Base-by-base conservation (phyloP, 129 eudicot species). In the Erigeron canadensis region DNA sequence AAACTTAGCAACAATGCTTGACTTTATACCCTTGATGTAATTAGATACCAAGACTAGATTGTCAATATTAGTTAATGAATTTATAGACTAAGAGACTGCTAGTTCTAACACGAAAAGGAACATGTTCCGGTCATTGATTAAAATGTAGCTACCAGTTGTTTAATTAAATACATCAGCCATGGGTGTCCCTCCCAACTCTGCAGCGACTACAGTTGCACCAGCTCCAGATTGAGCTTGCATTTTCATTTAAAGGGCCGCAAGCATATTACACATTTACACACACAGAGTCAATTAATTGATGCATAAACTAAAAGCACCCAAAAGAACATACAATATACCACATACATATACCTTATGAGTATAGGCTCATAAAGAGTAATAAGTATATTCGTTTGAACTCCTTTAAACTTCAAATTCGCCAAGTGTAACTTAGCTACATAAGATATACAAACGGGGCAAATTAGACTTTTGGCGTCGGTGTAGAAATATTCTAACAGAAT, bases 321-420 rank as follows among this genome's bases (percentile, higher is more conserved):
- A 15, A 7, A 71, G 6, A 44, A 22, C n/a, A 28, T 57, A n/a
- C n/a, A n/a, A n/a, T n/a, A n/a, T 28, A 28, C 34, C 34, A 28
- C 62, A 21, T 68, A 65, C 88, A 77, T 80, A 90, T 80, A 90
- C 99, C 81, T 95, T 73, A 90, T 86, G 50, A 84, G 57, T 23
- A 95, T 38, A 28, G 97, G 99, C 85, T 90, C 97, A 37, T 90
- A 86, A n/a, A 96, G 94, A 65, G 84, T 86, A 70, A 95, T 83
- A 40, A 95, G 86, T 46, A 88, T 79, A 76, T 95, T 96, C 6
- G 99, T 95, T 46, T 68, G 87, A 47, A 95, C 97, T 58, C 84
- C 99, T 85, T 90, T 90, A 6, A 90, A 96, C 43, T 97, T 88
- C 79, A 94, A 71, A 84, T 94, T 94, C 5, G 97, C 97, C 79